A percentile compares a stretch with the other conserved stretches of the same genome.
These are phyloP conservation scores for Metschnikowia drakensbergensis DNA, from an alignment of 805 yeast species.

Conservation along the genomic window DNA sequence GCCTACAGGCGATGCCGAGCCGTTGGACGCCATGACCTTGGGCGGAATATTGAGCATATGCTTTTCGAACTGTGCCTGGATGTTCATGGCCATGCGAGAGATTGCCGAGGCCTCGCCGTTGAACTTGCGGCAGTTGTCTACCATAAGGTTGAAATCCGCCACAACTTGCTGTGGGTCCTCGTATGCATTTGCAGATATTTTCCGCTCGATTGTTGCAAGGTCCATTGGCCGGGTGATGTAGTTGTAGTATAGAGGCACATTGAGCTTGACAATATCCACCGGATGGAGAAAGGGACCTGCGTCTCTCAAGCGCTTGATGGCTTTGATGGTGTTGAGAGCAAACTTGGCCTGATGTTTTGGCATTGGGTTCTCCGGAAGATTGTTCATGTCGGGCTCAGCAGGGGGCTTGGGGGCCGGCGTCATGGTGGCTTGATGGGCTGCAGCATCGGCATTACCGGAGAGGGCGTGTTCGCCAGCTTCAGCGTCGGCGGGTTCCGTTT, in stretches of 20 bases:
- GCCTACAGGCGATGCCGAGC: conserved; percentile 11
- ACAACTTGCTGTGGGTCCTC: conserved; percentile 63
- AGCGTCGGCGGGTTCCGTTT: conserved; percentile 15
- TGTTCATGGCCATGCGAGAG: conserved; percentile 85
- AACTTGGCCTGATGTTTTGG: conserved; percentile 83
- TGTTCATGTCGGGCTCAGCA: conserved; percentile 66
- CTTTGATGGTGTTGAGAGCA: conserved; percentile 73
- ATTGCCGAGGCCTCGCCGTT: conserved; percentile 83
- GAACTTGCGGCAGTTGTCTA: conserved; percentile 73
- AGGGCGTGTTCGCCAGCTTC: not conserved
- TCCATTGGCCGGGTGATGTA: conserved; percentile 89
- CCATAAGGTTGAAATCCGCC: conserved; percentile 81
- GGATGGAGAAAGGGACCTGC: conserved; percentile 88
- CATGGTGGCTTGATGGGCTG: not conserved
- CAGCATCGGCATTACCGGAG: not conserved
- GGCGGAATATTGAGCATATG: conserved; percentile 92
- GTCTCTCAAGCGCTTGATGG: conserved; percentile 86
- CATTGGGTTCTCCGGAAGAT: conserved; percentile 61
- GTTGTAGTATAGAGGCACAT: conserved; percentile 87
- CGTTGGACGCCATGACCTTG: conserved; percentile 27
- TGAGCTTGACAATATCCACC: conserved; percentile 82
- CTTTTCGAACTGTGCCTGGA: conserved; percentile 89
- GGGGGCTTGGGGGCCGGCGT: conserved; percentile 75
- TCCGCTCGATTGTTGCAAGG: conserved; percentile 82
- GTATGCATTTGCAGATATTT: conserved; percentile 67